Evolutionary conservation across 176 grass and related monocot species (phyloP).

Genomic region (Oryza officinalis): DNA sequence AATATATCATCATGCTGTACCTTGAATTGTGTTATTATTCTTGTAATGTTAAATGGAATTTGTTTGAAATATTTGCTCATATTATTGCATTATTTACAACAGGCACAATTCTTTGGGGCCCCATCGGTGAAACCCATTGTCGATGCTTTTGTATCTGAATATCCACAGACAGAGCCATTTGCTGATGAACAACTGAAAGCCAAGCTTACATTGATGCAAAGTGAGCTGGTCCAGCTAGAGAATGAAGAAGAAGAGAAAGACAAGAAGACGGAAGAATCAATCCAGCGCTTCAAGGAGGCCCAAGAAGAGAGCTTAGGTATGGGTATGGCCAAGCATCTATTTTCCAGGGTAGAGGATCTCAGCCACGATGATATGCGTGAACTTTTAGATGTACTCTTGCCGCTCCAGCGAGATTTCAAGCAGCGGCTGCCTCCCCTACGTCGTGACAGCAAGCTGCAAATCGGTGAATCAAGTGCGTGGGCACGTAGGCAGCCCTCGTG

Average conservation of each 20-base stretch:
- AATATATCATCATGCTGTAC: too few relatives aligned
- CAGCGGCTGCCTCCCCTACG: background rate
- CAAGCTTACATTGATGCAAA: background rate
- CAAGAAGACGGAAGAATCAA: background rate
- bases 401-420: background rate
- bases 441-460: background rate
- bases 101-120: conserved; percentile 3
- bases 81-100: background rate
- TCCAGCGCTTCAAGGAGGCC: background rate
- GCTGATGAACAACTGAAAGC: background rate
- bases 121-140: background rate
- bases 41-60: background rate
- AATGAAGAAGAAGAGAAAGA: background rate
- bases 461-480: too few relatives aligned
- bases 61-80: background rate
- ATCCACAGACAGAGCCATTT: background rate
- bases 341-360: background rate
- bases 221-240: background rate
- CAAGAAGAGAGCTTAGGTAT: background rate
- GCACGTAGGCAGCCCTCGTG: too few relatives aligned
- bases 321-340: background rate
- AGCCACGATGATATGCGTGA: background rate
- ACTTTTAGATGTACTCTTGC: background rate
- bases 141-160: background rate
- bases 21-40: background rate